Conservation (phyloP, 139 green algal genomes). For the Bryopsis sp. region DNA sequence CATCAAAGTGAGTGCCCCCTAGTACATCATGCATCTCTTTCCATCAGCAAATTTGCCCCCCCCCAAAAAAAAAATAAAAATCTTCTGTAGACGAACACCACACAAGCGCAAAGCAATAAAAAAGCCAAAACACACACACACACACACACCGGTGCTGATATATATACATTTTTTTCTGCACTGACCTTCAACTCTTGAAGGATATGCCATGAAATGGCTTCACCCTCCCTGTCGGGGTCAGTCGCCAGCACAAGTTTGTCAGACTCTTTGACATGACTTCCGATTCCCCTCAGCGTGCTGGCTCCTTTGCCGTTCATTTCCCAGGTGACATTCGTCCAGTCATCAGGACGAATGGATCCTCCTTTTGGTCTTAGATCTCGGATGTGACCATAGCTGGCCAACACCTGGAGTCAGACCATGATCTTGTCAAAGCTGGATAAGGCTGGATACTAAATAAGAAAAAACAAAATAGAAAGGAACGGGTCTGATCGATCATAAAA, state of each 20-base stretch:
- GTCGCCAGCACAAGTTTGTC: constrained; percentile 76
- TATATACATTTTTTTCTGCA: background rate
- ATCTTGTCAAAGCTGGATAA: too few species aligned
- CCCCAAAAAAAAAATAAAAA: background rate
- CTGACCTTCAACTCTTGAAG: constrained; percentile 46
- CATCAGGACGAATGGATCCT: constrained; percentile 49
- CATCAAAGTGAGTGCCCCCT: background rate
- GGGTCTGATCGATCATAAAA: too few species aligned
- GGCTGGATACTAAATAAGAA: too few species aligned
- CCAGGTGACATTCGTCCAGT: constrained; percentile 48
- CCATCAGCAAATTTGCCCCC: background rate
- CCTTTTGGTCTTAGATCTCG: constrained; percentile 61
- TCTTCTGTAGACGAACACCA: background rate
- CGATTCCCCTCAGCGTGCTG: constrained; percentile 30
- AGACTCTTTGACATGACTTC: constrained; percentile 7
- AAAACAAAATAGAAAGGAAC: too few species aligned
- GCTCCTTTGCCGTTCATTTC: constrained; percentile 19
- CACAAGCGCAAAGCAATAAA: too few species aligned
- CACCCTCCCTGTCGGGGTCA: constrained; percentile 89
- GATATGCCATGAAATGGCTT: constrained; percentile 96
- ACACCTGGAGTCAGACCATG: too few species aligned
- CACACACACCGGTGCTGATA: background rate
- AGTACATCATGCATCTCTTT: constrained; percentile 11
- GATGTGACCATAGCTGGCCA: constrained; percentile 87
- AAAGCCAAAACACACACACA: too few species aligned